These are phyloP conservation scores for Suillus luteus DNA, from an alignment of 768 basidiomycete species.

Conservation along the genomic window DNA sequence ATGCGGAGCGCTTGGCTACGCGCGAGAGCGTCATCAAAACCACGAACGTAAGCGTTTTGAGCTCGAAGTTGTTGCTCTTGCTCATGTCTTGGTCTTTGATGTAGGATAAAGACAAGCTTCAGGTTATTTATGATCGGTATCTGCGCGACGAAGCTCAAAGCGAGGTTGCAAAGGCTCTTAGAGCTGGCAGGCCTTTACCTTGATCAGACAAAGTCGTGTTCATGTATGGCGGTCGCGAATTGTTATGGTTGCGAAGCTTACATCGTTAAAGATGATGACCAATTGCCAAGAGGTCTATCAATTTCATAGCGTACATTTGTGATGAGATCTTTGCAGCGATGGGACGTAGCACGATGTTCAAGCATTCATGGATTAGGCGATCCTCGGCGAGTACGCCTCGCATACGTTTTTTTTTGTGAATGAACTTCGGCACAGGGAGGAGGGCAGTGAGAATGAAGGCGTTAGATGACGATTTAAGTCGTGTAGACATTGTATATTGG, in stretches of 20 bases:
- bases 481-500: too few species aligned
- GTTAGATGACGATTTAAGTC: too few species aligned
- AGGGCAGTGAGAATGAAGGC: too few species aligned
- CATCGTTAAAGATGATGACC: neutral
- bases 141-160: constrained; percentile 58
- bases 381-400: too few species aligned
- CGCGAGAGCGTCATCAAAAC: constrained; percentile 52
- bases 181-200: constrained; percentile 46
- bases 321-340: too few species aligned
- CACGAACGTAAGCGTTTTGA: constrained; percentile 34
- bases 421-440: too few species aligned
- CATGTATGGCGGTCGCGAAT: neutral
- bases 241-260: neutral
- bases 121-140: constrained; percentile 54
- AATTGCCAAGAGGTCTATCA: neutral
- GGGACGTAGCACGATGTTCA: too few species aligned
- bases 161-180: constrained; percentile 52
- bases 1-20: constrained; percentile 42
- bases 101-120: constrained; percentile 45
- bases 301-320: too few species aligned
- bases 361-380: too few species aligned
- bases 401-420: too few species aligned
- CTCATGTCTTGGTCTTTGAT: neutral
- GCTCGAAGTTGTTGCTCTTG: neutral
- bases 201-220: neutral